Percentiles rank a stretch among this genome's conserved stretches.
These are phyloP conservation scores for Cadophora sp. DNA, from an alignment of 2,329 filamentous ascomycete genomes.

Conservation along the genomic window DNA sequence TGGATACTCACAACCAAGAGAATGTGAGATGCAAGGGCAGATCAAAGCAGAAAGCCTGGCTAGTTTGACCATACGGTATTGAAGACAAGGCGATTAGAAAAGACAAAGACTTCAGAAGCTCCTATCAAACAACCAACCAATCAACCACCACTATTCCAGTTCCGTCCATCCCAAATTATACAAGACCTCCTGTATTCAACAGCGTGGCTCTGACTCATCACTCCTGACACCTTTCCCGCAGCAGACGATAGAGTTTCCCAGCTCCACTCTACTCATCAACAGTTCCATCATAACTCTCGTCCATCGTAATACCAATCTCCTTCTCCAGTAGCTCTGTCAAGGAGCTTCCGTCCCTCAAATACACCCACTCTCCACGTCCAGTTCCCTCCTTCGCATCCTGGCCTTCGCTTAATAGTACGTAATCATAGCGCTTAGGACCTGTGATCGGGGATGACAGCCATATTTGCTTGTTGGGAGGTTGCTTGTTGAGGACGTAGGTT, in stretches of 20 bases:
- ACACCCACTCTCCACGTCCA: slow-evolving; percentile 81
- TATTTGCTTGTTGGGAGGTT: slow-evolving; percentile 96
- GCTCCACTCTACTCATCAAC: not conserved
- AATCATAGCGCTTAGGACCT: slow-evolving; percentile 94
- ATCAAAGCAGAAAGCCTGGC: too few species aligned
- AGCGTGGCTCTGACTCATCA: not conserved
- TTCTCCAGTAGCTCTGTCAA: slow-evolving; percentile 74
- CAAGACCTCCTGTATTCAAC: not conserved
- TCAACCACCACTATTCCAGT: not conserved
- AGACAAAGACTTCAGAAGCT: not conserved
- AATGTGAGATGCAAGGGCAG: too few species aligned
- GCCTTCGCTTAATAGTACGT: slow-evolving; percentile 75
- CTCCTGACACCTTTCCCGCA: not conserved
- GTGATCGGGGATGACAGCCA: slow-evolving; percentile 93
- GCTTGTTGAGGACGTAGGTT: slow-evolving; percentile 96
- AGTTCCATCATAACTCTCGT: slow-evolving; percentile 9
- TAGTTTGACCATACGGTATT: not conserved
- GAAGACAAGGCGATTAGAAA: not conserved
- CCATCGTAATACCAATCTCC: slow-evolving; percentile 72
- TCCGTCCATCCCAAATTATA: not conserved
- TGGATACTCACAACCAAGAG: too few species aligned
- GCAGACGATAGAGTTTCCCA: not conserved
- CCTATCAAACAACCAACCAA: not conserved
- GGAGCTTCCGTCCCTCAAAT: slow-evolving; percentile 80
- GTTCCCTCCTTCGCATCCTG: slow-evolving; percentile 83